A percentile compares a stretch with the other conserved stretches of the same genome.
Evolutionary conservation across 768 basidiomycete genomes (phyloP).

Genomic region (Hericium alpestre): DNA sequence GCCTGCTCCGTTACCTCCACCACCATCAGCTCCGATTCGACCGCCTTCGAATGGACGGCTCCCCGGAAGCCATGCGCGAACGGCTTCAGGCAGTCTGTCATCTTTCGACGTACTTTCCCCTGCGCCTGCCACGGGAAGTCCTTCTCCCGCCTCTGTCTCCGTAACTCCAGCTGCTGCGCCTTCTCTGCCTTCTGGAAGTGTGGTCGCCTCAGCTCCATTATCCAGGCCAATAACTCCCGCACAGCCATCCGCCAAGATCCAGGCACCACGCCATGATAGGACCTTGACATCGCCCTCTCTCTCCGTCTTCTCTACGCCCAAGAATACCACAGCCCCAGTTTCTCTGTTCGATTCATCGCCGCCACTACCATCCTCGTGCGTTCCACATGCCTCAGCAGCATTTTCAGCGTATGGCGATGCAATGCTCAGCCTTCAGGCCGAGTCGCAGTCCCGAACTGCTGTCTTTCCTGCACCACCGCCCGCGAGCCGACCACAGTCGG

Average conservation of each 20-base stretch:
- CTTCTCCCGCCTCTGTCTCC: not conserved
- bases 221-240: not conserved
- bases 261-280: not conserved
- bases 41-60: not conserved
- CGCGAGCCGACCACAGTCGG: not conserved
- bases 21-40: not conserved
- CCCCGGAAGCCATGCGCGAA: not conserved
- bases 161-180: not conserved
- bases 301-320: not conserved
- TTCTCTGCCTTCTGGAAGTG: not conserved
- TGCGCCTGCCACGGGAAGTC: not conserved
- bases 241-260: not conserved
- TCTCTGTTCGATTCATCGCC: not conserved
- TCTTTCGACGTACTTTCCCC: not conserved
- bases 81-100: not conserved
- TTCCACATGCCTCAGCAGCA: too few relatives aligned
- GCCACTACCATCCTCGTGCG: not conserved
- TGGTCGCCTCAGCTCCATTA: not conserved
- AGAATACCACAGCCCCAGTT: not conserved
- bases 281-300: not conserved
- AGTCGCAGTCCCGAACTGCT: not conserved
- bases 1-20: conserved; percentile 8
- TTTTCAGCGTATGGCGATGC: not conserved
- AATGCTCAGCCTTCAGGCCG: not conserved
- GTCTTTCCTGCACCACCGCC: not conserved